phyloP scores from a whole-genome alignment of 257 asterid genomes.

The Echium plantagineum region DNA sequence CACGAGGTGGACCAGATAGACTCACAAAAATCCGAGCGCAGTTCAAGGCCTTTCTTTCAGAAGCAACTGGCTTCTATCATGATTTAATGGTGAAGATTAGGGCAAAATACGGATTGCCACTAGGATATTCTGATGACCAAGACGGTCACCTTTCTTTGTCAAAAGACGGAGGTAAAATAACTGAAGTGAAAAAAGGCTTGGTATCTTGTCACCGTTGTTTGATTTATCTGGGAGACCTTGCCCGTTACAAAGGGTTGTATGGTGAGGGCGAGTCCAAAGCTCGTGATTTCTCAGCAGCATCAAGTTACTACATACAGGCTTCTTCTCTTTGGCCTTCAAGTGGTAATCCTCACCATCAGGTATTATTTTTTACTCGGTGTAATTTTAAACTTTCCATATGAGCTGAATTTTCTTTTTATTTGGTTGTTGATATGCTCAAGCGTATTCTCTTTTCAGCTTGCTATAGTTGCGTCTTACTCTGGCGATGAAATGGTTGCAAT shows the following conservation, averaged over 20 bases:
- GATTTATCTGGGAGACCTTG: constrained; percentile 92
- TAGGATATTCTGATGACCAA: constrained; percentile 60
- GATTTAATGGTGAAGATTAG: constrained; percentile 81
- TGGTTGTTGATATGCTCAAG: background rate
- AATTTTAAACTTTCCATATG: background rate
- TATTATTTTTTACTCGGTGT: constrained; percentile 9
- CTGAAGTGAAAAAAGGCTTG: constrained; percentile 67
- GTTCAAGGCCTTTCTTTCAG: constrained; percentile 79
- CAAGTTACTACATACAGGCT: constrained; percentile 84
- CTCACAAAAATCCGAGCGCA: constrained; percentile 73
- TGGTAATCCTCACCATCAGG: constrained; percentile 99
- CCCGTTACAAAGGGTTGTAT: constrained; percentile 89
- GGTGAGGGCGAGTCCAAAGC: constrained; percentile 86
- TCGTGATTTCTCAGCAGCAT: constrained; percentile 80
- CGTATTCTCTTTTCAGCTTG: constrained; percentile 51
- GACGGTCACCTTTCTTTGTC: constrained; percentile 43
- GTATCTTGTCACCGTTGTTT: constrained; percentile 84
- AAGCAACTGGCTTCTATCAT: constrained; percentile 93
- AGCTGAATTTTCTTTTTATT: background rate
- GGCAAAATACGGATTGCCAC: constrained; percentile 72
- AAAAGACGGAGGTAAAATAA: constrained; percentile 54
- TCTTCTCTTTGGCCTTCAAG: constrained; percentile 85
- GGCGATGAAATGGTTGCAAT: constrained; percentile 71
- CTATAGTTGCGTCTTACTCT: constrained; percentile 77
- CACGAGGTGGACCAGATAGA: constrained; percentile 59